These are phyloP conservation scores for Colletotrichum chlorophyti DNA, from an alignment of 2,329 filamentous ascomycete genomes.

Conservation along the genomic window DNA sequence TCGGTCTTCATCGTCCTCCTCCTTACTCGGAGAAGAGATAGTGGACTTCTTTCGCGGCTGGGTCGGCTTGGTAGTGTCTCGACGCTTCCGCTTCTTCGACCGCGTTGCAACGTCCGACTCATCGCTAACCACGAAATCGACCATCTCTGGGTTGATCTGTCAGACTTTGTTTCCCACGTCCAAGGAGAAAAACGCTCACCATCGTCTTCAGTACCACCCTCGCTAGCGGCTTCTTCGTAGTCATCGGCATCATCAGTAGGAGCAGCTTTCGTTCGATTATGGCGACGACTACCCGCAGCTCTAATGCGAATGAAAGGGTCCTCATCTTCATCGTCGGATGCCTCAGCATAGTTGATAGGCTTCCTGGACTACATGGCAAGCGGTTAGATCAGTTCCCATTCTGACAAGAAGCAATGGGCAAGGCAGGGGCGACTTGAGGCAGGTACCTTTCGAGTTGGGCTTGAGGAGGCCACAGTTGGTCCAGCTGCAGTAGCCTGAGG, in stretches of 20 bases:
- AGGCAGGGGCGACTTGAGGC: background rate
- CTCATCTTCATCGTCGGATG: slow-evolving; percentile 80
- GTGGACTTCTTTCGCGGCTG: slow-evolving; percentile 69
- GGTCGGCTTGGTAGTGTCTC: slow-evolving; percentile 51
- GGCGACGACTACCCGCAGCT: slow-evolving; percentile 45
- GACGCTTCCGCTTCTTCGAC: slow-evolving; percentile 79
- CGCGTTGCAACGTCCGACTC: slow-evolving; percentile 75
- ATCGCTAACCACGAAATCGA: slow-evolving; percentile 87
- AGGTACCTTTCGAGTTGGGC: slow-evolving; percentile 79
- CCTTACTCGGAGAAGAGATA: slow-evolving; percentile 53
- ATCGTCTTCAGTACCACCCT: slow-evolving; percentile 65
- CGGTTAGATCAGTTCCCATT: background rate
- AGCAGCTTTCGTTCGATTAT: slow-evolving; percentile 59
- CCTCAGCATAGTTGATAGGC: slow-evolving; percentile 82
- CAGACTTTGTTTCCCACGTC: slow-evolving; percentile 2
- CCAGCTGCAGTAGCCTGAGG: slow-evolving; percentile 50
- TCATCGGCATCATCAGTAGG: slow-evolving; percentile 73
- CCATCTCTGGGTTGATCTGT: slow-evolving; percentile 63
- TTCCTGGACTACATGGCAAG: slow-evolving; percentile 53
- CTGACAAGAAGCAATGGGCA: background rate
- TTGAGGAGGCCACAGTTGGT: slow-evolving; percentile 59
- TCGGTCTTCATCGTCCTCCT: slow-evolving; percentile 49
- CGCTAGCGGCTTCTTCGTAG: slow-evolving; percentile 72
- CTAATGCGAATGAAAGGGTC: slow-evolving; percentile 67
- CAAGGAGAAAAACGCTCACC: slow-evolving; percentile 59